Evolutionary conservation across 768 basidiomycete species (phyloP).

Genomic region (Boletus rufocinnamomeus): DNA sequence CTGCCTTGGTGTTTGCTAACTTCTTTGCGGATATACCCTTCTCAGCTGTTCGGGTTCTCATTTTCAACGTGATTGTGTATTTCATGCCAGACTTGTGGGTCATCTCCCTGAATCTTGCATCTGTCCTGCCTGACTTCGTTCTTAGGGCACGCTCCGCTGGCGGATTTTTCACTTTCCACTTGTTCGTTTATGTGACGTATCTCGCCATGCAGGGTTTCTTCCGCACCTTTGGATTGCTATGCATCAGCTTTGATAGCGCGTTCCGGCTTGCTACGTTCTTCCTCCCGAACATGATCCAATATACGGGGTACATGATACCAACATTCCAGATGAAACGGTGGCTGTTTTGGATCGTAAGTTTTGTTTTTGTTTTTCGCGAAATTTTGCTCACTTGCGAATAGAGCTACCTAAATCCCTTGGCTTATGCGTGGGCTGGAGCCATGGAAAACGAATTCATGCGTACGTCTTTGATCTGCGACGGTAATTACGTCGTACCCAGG

Average conservation of each 20-base stretch:
- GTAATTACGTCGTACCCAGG: constrained; percentile 63
- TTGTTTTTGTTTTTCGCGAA: background rate
- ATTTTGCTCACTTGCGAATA: constrained; percentile 12
- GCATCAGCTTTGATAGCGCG: constrained; percentile 53
- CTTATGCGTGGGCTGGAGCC: constrained; percentile 72
- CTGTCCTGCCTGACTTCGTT: constrained; percentile 4
- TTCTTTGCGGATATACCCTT: constrained; percentile 71
- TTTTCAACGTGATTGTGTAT: constrained; percentile 69
- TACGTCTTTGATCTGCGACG: constrained; percentile 64
- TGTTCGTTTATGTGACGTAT: constrained; percentile 65
- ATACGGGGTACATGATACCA: constrained; percentile 70
- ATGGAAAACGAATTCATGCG: constrained; percentile 89
- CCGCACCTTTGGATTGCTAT: constrained; percentile 65
- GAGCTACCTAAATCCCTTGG: constrained; percentile 80
- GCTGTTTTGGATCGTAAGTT: constrained; percentile 81
- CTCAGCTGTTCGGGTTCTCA: constrained; percentile 55
- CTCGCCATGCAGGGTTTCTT: constrained; percentile 85
- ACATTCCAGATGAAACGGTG: constrained; percentile 72
- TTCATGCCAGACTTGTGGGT: constrained; percentile 59
- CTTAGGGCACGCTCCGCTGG: constrained; percentile 37
- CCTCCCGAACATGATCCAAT: constrained; percentile 74
- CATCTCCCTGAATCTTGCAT: constrained; percentile 29
- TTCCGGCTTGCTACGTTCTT: constrained; percentile 64
- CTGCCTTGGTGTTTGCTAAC: constrained; percentile 65
- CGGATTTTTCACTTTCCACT: constrained; percentile 59